phyloP scores from a whole-genome alignment of 176 grass and related monocot genomes.

The Musa troglodytarum region DNA sequence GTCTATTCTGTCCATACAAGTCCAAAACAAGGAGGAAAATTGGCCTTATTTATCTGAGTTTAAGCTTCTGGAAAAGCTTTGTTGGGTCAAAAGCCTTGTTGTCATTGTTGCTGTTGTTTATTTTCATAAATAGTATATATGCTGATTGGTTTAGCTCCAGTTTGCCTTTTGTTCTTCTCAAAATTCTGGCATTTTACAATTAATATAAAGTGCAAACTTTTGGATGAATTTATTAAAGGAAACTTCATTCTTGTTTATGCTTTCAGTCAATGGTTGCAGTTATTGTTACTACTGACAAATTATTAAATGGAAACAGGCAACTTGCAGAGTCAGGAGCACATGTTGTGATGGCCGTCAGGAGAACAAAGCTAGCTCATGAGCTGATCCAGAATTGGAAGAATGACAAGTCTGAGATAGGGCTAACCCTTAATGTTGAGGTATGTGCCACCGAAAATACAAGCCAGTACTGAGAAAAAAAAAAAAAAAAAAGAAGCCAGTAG shows the following conservation, averaged over 20 bases:
- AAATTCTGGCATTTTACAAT: not conserved
- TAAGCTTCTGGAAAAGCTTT: not conserved
- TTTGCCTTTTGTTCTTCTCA: not conserved
- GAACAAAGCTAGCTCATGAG: slow-evolving; percentile 65
- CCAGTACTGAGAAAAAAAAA: not conserved
- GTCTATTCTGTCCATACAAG: not conserved
- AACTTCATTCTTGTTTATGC: not conserved
- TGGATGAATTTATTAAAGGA: not conserved
- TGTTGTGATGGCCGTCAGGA: slow-evolving; percentile 94
- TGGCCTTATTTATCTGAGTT: not conserved
- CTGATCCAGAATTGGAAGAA: slow-evolving; percentile 95
- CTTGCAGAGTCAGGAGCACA: slow-evolving; percentile 71
- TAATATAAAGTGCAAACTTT: not conserved
- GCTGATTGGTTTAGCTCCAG: not conserved
- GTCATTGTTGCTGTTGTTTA: not conserved
- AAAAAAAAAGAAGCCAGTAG: no score
- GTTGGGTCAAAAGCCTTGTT: not conserved
- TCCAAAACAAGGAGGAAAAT: not conserved
- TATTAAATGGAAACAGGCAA: slow-evolving; percentile 48
- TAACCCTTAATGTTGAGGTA: slow-evolving; percentile 86
- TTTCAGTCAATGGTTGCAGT: not conserved
- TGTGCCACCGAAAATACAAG: slow-evolving; percentile 12
- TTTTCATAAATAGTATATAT: not conserved
- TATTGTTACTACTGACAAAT: not conserved
- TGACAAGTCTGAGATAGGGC: slow-evolving; percentile 52